These are phyloP conservation scores for Theileria sp. DNA, from an alignment of 169 alveolate genomes.

Conservation along the genomic window DNA sequence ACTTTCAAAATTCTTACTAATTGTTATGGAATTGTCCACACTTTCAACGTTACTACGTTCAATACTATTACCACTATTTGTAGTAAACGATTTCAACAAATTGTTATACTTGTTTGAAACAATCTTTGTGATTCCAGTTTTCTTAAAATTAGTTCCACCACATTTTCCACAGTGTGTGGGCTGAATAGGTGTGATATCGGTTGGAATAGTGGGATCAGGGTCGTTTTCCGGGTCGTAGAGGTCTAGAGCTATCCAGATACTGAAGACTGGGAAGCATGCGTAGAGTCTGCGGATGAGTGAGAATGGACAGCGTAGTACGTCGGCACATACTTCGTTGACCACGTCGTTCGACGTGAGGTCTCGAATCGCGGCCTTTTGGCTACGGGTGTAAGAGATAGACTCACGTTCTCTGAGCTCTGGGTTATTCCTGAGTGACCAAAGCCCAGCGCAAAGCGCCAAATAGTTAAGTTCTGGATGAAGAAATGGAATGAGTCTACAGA, in stretches of 20 bases:
- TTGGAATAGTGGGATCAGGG: constrained; percentile 15
- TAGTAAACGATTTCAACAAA: background rate
- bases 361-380: constrained; percentile 64
- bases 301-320: constrained; percentile 34
- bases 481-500: constrained; percentile 42
- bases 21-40: too few relatives aligned
- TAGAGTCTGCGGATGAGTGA: constrained; percentile 41
- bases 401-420: constrained; percentile 33
- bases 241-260: constrained; percentile 58
- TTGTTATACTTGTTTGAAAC: constrained; percentile 12
- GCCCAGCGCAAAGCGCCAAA: constrained; percentile 57
- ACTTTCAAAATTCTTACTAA: too few relatives aligned
- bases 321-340: constrained; percentile 43
- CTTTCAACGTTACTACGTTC: too few relatives aligned
- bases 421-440: constrained; percentile 41
- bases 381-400: constrained; percentile 46
- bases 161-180: constrained; percentile 32
- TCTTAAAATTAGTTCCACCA: constrained; percentile 35
- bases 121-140: constrained; percentile 30
- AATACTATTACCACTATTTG: background rate
- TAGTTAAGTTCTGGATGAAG: constrained; percentile 64
- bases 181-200: constrained; percentile 11
- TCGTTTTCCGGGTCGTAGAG: constrained; percentile 29
- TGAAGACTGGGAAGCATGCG: constrained; percentile 51
- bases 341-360: constrained; percentile 44